Percentiles rank a stretch among this genome's conserved stretches.
These are phyloP conservation scores for Serendipita sp. DNA, from an alignment of 768 basidiomycete genomes.

Conservation along the genomic window DNA sequence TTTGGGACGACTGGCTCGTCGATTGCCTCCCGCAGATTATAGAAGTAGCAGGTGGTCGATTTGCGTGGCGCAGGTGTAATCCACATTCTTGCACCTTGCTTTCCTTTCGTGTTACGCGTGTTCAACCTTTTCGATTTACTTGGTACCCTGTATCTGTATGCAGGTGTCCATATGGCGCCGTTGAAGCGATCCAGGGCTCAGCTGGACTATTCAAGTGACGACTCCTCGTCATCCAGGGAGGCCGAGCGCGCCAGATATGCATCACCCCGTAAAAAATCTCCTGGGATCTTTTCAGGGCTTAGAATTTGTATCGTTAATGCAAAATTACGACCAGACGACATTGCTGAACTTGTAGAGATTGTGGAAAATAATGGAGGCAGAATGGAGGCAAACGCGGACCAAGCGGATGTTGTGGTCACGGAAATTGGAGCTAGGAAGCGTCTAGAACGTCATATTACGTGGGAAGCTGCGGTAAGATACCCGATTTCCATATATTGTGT, in stretches of 20 bases:
- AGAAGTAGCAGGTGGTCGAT: not conserved
- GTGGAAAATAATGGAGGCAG: conserved; percentile 15
- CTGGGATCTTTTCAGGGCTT: conserved; percentile 7
- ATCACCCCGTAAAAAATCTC: not conserved
- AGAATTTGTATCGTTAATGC: conserved; percentile 21
- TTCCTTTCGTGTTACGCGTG: not conserved
- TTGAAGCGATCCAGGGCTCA: not conserved
- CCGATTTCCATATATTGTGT: not conserved
- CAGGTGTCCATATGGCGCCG: not conserved
- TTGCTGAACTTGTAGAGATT: conserved; percentile 18
- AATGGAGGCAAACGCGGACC: conserved; percentile 21
- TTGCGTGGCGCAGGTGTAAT: not conserved
- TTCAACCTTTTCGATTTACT: not conserved
- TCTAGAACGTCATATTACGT: conserved; percentile 52
- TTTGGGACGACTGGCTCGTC: not conserved
- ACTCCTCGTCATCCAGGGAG: not conserved
- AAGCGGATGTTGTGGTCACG: conserved; percentile 54
- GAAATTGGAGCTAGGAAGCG: conserved; percentile 48
- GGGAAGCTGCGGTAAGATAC: conserved; percentile 45
- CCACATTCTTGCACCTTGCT: not conserved
- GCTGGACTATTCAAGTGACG: not conserved
- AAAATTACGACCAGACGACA: conserved; percentile 17
- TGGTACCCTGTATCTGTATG: not conserved
- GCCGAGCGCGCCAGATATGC: not conserved
- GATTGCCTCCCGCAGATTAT: not conserved